Evolutionary conservation across 345 rosid species (phyloP).

Genomic region (Bruguiera sexangula): DNA sequence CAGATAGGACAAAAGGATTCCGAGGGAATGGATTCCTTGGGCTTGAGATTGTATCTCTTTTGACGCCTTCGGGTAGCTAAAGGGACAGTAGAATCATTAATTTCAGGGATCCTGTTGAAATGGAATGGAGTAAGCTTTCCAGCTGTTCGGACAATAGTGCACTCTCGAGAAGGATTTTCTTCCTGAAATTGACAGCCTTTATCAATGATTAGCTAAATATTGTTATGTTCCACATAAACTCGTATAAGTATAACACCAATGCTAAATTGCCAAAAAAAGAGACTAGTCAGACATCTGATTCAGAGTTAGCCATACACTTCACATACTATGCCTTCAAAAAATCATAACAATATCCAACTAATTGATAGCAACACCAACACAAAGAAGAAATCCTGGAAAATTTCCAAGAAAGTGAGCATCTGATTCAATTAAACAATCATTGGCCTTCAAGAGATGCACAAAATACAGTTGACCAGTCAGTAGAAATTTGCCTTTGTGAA

Average conservation of each 20-base stretch:
- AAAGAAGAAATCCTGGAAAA: background rate
- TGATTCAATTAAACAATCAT: background rate
- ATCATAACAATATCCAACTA: background rate
- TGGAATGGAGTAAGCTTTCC: slow-evolving; percentile 89
- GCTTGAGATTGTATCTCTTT: slow-evolving; percentile 62
- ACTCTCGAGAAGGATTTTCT: slow-evolving; percentile 88
- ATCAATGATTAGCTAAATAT: background rate
- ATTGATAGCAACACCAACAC: background rate
- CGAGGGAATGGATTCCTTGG: slow-evolving; percentile 59
- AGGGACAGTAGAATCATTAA: slow-evolving; percentile 58
- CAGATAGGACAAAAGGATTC: slow-evolving; percentile 81
- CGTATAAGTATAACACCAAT: too few relatives aligned
- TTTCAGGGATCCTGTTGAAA: slow-evolving; percentile 80
- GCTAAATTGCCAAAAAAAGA: slow-evolving; percentile 1
- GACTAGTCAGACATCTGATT: background rate
- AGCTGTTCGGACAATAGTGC: slow-evolving; percentile 82
- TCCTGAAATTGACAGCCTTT: slow-evolving; percentile 44
- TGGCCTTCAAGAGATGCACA: background rate
- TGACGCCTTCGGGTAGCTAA: slow-evolving; percentile 73
- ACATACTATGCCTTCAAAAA: background rate
- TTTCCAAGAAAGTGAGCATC: background rate
- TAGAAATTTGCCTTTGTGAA: background rate
- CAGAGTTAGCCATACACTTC: too few relatives aligned
- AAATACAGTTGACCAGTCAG: background rate
- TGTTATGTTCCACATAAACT: too few relatives aligned